Evolutionary conservation across 1,284 basidiomycete genomes (phyloP).

Genomic region (Pseudozyma tsukubaensis): DNA sequence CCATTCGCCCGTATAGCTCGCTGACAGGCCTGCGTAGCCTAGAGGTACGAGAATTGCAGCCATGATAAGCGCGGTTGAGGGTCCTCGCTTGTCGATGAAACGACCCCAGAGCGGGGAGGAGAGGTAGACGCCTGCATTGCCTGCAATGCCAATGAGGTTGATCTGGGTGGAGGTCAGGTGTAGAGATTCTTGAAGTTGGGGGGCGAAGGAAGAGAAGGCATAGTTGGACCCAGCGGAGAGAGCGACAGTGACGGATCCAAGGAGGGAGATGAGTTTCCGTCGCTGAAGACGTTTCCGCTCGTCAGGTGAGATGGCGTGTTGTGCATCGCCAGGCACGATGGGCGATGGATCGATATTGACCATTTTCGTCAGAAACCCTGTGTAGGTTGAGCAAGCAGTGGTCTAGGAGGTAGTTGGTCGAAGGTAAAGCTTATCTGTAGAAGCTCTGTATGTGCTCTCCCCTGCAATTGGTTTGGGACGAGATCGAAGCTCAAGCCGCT

Average conservation of each 20-base stretch:
- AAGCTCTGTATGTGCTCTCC: no score
- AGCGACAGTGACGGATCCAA: slow-evolving; percentile 62
- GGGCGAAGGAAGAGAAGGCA: slow-evolving; percentile 66
- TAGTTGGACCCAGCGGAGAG: slow-evolving; percentile 69
- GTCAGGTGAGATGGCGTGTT: slow-evolving; percentile 2
- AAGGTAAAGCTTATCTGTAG: no score
- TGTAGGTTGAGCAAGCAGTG: no score
- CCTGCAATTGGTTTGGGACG: no score
- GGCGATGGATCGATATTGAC: neutral
- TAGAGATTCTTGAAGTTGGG: slow-evolving; percentile 67
- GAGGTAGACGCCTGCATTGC: slow-evolving; percentile 69
- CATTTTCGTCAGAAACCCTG: no score
- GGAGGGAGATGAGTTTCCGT: slow-evolving; percentile 58
- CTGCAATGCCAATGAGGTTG: slow-evolving; percentile 69
- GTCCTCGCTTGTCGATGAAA: slow-evolving; percentile 62
- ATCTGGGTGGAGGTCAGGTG: slow-evolving; percentile 67
- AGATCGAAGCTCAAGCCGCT: no score
- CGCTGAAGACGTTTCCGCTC: slow-evolving; percentile 18
- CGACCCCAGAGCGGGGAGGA: slow-evolving; percentile 65
- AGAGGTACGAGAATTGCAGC: slow-evolving; percentile 53
- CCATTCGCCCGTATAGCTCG: slow-evolving; percentile 41
- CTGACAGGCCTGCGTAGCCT: slow-evolving; percentile 58
- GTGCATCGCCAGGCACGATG: neutral
- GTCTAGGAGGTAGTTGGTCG: no score
- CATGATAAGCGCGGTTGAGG: slow-evolving; percentile 50